Base-by-base conservation (phyloP, 2,329 filamentous ascomycete species). In the Botrytis paeoniae region DNA sequence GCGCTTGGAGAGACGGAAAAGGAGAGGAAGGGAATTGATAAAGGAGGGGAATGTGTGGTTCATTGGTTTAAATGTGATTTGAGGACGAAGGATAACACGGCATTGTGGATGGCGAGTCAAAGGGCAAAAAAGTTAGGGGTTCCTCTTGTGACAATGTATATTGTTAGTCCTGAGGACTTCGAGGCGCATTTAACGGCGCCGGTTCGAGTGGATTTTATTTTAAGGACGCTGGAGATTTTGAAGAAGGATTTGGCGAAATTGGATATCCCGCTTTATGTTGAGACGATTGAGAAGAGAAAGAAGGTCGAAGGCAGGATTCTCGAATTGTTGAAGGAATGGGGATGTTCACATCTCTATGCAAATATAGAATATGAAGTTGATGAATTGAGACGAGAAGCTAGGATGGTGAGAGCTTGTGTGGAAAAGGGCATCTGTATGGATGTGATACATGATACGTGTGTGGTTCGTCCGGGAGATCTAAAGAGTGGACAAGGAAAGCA, bases 361-460 rank as follows among this genome's bases (percentile, higher is more conserved):
- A 97, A 97, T 79, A 89, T 94, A 73, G 94, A 97, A 80, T 97
- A 97, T 78, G 95, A 97, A 81, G 93, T 97, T 0, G 95, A 98
- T 79, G 95, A 97, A 82, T 82, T 97, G 73, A 86, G 94, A 61
- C 86, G 94, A 9, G 95, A 98, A 78, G 89, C 90, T 1, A 85
- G 84, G 41, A 82, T 97, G 78, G 86, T 93, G 1, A 86, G 84
- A 41, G 81, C 85, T 59, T 88, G 91, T 74, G 82, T 91, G 1
- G 85, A 89, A 25, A 87, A 87, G 20, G 91, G 88, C 0, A 88
- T 95, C 64, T 85, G 87, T 1, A 90, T 97, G 76, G 86, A 91
- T n/a, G 87, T 91, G 0, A 85, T 92, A 1, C 93, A 95, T 74
- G 95, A 97, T 81, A 93, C 92, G 7, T 96, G 94, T 76, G 89